Conservation (phyloP, 2,329 filamentous ascomycete species). For the Paraconiothyrium brasiliense region DNA sequence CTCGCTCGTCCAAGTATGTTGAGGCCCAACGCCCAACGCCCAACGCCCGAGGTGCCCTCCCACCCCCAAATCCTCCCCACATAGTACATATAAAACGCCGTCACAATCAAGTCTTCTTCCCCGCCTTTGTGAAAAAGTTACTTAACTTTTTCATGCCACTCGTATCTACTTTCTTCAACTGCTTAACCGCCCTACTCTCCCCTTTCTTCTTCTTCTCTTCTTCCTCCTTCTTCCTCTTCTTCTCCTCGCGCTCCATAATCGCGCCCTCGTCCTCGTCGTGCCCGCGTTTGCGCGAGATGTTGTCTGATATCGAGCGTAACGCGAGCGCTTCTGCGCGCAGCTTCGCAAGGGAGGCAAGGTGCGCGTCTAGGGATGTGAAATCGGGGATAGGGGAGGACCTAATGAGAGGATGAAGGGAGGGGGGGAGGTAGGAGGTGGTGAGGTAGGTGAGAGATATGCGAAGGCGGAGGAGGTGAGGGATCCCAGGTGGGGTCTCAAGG, state of each 20-base stretch:
- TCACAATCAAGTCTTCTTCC: constrained; percentile 33
- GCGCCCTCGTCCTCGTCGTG: constrained; percentile 70
- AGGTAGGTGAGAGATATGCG: constrained; percentile 73
- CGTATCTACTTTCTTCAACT: constrained; percentile 89
- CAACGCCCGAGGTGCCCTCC: no score
- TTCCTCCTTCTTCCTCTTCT: constrained; percentile 86
- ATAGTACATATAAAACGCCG: no score
- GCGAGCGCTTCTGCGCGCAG: constrained; percentile 77
- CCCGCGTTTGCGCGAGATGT: constrained; percentile 71
- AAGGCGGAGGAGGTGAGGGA: constrained; percentile 70
- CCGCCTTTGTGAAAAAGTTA: constrained; percentile 83
- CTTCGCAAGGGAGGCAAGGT: constrained; percentile 71
- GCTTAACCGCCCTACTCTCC: constrained; percentile 78
- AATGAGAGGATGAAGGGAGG: constrained; percentile 55
- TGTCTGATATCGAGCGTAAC: constrained; percentile 73
- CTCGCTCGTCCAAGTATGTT: no score
- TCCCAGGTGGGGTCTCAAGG: constrained; percentile 49
- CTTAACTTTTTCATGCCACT: constrained; percentile 97
- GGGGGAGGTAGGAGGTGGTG: constrained; percentile 66
- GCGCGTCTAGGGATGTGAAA: constrained; percentile 76
- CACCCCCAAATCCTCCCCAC: no score
- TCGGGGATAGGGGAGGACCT: constrained; percentile 61
- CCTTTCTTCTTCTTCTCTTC: constrained; percentile 87
- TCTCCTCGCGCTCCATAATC: constrained; percentile 71
- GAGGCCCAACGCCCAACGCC: no score